Conservation (phyloP, 208 protist species). For the Leishmania major region DNA sequence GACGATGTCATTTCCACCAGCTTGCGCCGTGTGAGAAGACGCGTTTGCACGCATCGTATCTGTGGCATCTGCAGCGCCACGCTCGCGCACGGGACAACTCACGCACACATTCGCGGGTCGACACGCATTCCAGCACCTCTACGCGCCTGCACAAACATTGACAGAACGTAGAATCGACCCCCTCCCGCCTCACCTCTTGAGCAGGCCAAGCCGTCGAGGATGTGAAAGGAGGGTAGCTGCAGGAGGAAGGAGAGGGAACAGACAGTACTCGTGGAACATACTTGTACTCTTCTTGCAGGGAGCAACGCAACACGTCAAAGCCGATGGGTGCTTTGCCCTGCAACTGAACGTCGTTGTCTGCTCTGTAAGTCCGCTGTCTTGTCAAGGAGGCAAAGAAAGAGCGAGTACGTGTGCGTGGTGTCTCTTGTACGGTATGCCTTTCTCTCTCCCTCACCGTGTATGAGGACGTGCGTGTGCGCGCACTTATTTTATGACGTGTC, state of each 20-base stretch:
- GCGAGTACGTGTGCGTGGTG: not conserved
- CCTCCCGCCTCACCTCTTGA: not conserved
- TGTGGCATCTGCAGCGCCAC: not conserved
- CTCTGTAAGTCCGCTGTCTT: not conserved
- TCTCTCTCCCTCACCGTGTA: not conserved
- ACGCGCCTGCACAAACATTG: not conserved
- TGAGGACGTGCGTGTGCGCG: not conserved
- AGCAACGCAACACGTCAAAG: not conserved
- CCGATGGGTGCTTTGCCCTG: no score
- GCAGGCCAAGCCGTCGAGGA: not conserved
- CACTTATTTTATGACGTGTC: constrained; percentile 20
- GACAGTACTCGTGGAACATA: not conserved
- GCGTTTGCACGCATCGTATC: not conserved
- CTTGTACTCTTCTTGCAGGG: not conserved
- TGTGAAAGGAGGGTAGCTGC: not conserved
- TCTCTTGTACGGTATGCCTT: not conserved
- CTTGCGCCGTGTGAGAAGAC: not conserved
- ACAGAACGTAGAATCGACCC: not conserved
- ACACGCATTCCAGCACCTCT: not conserved
- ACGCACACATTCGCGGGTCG: not conserved
- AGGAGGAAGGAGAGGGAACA: not conserved
- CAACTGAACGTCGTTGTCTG: not conserved
- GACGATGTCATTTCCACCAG: not conserved
- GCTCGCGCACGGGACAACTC: not conserved
- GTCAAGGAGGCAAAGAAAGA: not conserved